Base-by-base conservation (phyloP, 169 alveolate species). In the Plasmodium vinckei region DNA sequence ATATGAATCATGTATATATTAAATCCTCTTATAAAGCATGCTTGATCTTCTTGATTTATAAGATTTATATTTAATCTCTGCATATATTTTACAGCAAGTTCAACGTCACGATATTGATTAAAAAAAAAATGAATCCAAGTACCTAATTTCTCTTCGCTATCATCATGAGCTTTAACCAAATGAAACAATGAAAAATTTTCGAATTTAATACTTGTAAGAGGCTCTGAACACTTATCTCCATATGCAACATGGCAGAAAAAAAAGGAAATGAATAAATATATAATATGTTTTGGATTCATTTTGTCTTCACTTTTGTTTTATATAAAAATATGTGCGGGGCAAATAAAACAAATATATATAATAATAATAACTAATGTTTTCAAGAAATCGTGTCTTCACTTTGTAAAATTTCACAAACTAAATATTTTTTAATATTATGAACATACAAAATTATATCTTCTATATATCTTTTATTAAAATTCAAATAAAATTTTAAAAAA, bases 81-180 rank as follows among this genome's bases (percentile, higher is more conserved):
- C 65, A 79, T 23, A 79, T 64, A 79, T 17, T 51, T 54, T 33
- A 65, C 33, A 53, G 71, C 82, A 46, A 65, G 64, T 27, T 67
- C 7, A 15, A 27, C 53, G 60, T 33, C 33, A 19, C 42, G 9
- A 65, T 65, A 64, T 65, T 64, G 79, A n/a, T 60, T 79, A 46
- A 79, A 79, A 54, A 79, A 79, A 39, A 79, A 79, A 79, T 79
- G n/a, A 51, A 79, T 49, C 89, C 89, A 79, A 0, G 0, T 33
- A 17, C 82, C 79, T 79, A 79, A 65, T 3, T 0, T 5, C n/a
- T 9, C 9, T 27, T 46, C 15, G 15, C 27, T 25, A 10, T 6
- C 15, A 15, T 17, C 5, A 79, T 79, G 89, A 1, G 59, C 56
- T 21, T 13, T 12, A 49, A 79, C 12, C 19, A 79, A 6, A 57